A percentile compares a stretch with the other conserved stretches of the same genome.
These are phyloP conservation scores for Verticillium isaacii DNA, from an alignment of 2,329 filamentous ascomycete genomes.

Conservation along the genomic window DNA sequence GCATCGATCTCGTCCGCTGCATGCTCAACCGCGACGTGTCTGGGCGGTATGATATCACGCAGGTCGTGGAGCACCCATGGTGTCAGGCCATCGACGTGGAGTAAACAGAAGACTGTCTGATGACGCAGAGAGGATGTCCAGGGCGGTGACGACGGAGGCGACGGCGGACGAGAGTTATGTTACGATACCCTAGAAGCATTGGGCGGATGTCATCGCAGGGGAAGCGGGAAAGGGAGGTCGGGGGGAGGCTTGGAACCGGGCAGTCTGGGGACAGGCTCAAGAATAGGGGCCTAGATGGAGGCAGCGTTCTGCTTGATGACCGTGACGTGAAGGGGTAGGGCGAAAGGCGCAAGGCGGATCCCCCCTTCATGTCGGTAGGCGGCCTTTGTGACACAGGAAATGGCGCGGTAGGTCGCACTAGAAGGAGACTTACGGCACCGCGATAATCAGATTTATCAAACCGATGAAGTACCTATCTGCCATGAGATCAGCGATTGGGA, in stretches of 20 bases:
- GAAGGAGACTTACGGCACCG: background rate
- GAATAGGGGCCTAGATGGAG: background rate
- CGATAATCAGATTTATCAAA: background rate
- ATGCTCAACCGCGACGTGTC: slow-evolving; percentile 93
- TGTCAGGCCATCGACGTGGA: slow-evolving; percentile 27
- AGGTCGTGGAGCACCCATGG: slow-evolving; percentile 90
- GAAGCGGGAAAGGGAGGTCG: background rate
- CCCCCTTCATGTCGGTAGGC: background rate
- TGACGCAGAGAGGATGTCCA: background rate
- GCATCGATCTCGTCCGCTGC: slow-evolving; percentile 82
- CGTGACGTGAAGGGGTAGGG: background rate
- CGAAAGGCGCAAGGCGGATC: background rate
- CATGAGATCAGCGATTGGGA: background rate
- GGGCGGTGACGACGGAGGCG: background rate
- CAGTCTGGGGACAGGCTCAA: too few relatives aligned
- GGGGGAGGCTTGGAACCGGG: too few relatives aligned
- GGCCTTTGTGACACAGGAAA: background rate
- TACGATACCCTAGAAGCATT: background rate
- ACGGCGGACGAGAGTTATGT: background rate
- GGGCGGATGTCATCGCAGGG: background rate
- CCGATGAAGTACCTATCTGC: too few relatives aligned
- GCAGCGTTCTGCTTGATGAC: background rate
- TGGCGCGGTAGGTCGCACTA: background rate
- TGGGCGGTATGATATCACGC: slow-evolving; percentile 76
- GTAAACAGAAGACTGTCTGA: background rate